Base-by-base conservation (phyloP, 2,329 filamentous ascomycete species). In the Albophoma yamanashiensis region DNA sequence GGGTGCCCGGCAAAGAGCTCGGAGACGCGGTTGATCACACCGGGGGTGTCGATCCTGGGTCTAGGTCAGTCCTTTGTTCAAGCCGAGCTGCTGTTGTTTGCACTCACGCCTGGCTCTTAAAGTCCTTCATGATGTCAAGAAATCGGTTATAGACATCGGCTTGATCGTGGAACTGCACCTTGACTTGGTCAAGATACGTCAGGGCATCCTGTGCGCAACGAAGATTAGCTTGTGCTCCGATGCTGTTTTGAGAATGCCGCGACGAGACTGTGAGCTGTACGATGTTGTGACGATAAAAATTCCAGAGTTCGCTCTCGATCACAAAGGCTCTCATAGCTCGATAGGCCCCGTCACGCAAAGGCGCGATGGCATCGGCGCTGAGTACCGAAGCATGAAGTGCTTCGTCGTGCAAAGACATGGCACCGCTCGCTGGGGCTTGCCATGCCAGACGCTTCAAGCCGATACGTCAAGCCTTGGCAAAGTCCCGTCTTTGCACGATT, bases 61-160 rank as follows among this genome's bases (percentile, higher is more conserved):
- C 8, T 9, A 12, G 15, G 34, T 53, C 38, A 40, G 45, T 22
- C n/a, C 4, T 22, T 27, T 25, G 27, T 2, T 7, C 14, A 55
- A 43, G 38, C 22, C 7, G 17, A 55, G 22, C 15, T 7, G 15
- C 55, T 25, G 9, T 15, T 20, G 31, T 50, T 8, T 47, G 55
- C 59, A 82, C 89, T 76, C 79, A 92, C 84, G 92, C 92, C 76
- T 96, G 93, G 68, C 92, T 96, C 76, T 99, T 99, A 74, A 99
- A 99, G 68, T 99, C 94, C 71, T 99, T 99, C 94, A 99, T 99
- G 56, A 99, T 99, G 67, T 99, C 94, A 55, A 99, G 78, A 68
- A 99, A 97, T 43, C 90, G 83, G 69, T 97, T 97, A 70, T 99
- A 99, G 0, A 99, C 94, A 73, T 97, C 93, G 4, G 94, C 92